Percentiles rank a stretch among this genome's conserved stretches.
Evolutionary conservation across 805 yeast species (phyloP).

Genomic region (Trichomonascus vanleenenianus): DNA sequence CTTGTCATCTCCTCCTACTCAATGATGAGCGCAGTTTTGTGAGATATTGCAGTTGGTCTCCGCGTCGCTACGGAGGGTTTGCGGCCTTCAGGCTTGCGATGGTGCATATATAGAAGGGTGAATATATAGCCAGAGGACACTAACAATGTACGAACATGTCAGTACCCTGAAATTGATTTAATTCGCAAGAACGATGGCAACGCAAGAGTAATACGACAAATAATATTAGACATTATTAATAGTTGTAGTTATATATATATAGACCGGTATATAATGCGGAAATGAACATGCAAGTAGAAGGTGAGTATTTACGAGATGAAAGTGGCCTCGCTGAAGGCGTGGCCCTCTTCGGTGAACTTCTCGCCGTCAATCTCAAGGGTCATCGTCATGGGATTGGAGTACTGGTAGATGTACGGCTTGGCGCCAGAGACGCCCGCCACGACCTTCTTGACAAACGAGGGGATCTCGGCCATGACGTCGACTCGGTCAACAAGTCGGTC

Average conservation of each 20-base stretch:
- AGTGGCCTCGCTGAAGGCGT: constrained; percentile 72
- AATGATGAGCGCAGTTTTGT: constrained; percentile 40
- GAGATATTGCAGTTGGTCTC: no score
- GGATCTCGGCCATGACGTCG: constrained; percentile 96
- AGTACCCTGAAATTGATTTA: no score
- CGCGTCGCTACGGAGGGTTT: no score
- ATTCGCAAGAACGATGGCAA: no score
- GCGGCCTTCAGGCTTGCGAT: no score
- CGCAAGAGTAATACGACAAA: background rate
- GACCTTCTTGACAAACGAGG: constrained; percentile 84
- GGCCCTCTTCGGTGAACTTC: constrained; percentile 46
- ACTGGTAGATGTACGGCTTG: constrained; percentile 94
- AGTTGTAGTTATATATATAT: background rate
- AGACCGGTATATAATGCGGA: background rate
- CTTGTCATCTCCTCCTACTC: constrained; percentile 63
- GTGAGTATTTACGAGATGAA: constrained; percentile 42
- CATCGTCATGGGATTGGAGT: constrained; percentile 55
- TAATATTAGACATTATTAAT: background rate
- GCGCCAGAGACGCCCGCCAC: constrained; percentile 95
- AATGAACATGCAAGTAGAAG: background rate
- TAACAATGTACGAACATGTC: no score
- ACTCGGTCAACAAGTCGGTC: constrained; percentile 71
- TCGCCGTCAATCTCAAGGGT: constrained; percentile 35
- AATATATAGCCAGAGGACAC: no score
- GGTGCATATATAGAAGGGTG: no score